Conservation (phyloP, 352 stramenopile genomes). For the Phytophthora pisi region DNA sequence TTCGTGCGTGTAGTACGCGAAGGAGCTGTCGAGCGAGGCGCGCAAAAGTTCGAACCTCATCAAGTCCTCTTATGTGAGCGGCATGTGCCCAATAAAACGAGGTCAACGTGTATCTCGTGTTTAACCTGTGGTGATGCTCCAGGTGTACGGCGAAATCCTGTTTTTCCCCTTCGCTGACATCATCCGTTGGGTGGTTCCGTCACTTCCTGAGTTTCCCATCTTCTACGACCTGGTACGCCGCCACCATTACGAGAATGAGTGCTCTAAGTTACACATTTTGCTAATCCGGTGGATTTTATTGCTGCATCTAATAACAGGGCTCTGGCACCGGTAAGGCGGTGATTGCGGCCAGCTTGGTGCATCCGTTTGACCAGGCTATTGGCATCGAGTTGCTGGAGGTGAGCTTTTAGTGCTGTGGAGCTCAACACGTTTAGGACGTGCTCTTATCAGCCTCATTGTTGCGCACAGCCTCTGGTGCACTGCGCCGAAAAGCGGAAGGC, state of each 20-base stretch:
- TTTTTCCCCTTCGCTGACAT: slow-evolving; percentile 87
- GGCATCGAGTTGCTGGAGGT: slow-evolving; percentile 84
- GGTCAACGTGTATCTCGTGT: background rate
- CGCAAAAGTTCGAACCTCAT: slow-evolving; percentile 79
- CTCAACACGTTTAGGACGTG: background rate
- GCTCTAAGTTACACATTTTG: background rate
- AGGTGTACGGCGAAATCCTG: slow-evolving; percentile 87
- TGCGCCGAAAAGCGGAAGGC: slow-evolving; percentile 80
- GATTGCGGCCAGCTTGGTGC: slow-evolving; percentile 73
- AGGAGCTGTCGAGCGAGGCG: slow-evolving; percentile 81
- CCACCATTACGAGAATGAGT: background rate
- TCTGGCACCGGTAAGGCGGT: slow-evolving; percentile 85
- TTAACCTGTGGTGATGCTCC: background rate
- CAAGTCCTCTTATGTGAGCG: slow-evolving; percentile 78
- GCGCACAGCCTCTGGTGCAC: slow-evolving; percentile 59
- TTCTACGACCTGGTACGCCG: slow-evolving; percentile 82
- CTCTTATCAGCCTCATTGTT: slow-evolving; percentile 1
- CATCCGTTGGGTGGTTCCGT: slow-evolving; percentile 65
- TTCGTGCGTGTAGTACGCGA: slow-evolving; percentile 60
- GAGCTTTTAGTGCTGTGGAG: background rate
- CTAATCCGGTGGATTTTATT: background rate
- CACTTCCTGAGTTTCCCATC: slow-evolving; percentile 67
- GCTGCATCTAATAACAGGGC: slow-evolving; percentile 42
- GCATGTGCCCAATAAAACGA: background rate
- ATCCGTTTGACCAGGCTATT: slow-evolving; percentile 85